Evolutionary conservation across 2,329 filamentous ascomycete species (phyloP).

Genomic region (Myriosclerotinia scirpicola): DNA sequence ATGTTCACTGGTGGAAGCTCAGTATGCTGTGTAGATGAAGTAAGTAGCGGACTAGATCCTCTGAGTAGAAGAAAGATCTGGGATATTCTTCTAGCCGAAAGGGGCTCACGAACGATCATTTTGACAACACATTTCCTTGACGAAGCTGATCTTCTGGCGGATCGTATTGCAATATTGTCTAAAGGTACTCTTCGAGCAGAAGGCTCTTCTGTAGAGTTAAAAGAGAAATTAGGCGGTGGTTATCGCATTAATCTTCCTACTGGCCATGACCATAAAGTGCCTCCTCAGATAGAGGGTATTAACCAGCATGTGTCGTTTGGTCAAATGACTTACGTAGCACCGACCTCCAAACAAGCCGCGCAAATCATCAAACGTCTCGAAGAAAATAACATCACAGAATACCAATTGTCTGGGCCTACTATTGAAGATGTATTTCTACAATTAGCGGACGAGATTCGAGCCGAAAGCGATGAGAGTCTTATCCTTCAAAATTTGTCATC

Average conservation of each 20-base stretch:
- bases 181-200: conserved; percentile 79
- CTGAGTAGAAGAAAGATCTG: conserved; percentile 86
- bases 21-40: conserved; percentile 89
- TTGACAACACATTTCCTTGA: conserved; percentile 93
- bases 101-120: conserved; percentile 78
- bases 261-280: conserved; percentile 49
- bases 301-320: conserved; percentile 63
- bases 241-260: conserved; percentile 78
- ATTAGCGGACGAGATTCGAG: conserved; percentile 74
- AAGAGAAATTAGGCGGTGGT: conserved; percentile 77
- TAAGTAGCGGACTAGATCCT: conserved; percentile 84
- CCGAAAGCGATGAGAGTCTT: conserved; percentile 44
- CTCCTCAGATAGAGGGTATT: conserved; percentile 54
- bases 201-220: conserved; percentile 83
- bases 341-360: conserved; percentile 68
- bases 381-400: conserved; percentile 65
- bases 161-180: conserved; percentile 84
- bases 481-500: conserved; percentile 24
- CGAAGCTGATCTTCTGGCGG: conserved; percentile 85
- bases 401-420: conserved; percentile 83
- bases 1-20: conserved; percentile 90
- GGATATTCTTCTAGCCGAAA: conserved; percentile 86
- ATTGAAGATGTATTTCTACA: conserved; percentile 92
- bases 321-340: conserved; percentile 69
- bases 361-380: conserved; percentile 70